A percentile compares a stretch with the other conserved stretches of the same genome.
These are phyloP conservation scores for Gaertneriomyces sp. DNA, from an alignment of 192 early-diverging fungal genomes.

Conservation along the genomic window DNA sequence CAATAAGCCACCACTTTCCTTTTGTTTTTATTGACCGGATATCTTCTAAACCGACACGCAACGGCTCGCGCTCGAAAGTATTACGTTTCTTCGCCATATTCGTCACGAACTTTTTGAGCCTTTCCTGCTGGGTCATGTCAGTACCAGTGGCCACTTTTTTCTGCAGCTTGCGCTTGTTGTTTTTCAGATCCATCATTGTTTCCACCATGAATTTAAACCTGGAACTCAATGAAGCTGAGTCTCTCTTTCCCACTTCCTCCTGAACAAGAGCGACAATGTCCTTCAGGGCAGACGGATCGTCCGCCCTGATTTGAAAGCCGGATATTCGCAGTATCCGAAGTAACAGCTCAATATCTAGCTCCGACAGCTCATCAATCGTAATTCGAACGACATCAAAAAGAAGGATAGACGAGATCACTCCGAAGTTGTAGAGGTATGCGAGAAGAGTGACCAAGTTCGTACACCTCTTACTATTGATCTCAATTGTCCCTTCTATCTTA, in stretches of 20 bases:
- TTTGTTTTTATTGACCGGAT: slow-evolving; percentile 76
- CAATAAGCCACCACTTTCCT: slow-evolving; percentile 98
- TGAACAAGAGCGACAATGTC: slow-evolving; percentile 80
- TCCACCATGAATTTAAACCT: slow-evolving; percentile 94
- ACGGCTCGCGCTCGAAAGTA: slow-evolving; percentile 56
- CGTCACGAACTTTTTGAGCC: slow-evolving; percentile 76
- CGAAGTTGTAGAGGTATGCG: slow-evolving; percentile 85
- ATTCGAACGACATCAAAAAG: slow-evolving; percentile 81
- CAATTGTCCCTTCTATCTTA: slow-evolving; percentile 15
- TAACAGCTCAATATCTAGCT: slow-evolving; percentile 85
- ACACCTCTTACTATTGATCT: slow-evolving; percentile 63
- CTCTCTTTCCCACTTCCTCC: slow-evolving; percentile 43
- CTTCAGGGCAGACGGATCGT: slow-evolving; percentile 89
- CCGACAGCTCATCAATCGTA: slow-evolving; percentile 67
- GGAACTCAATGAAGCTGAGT: slow-evolving; percentile 25
- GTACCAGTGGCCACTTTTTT: slow-evolving; percentile 38
- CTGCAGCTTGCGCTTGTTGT: slow-evolving; percentile 76
- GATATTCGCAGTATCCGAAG: slow-evolving; percentile 72
- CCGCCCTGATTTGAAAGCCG: slow-evolving; percentile 80
- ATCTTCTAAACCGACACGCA: slow-evolving; percentile 81
- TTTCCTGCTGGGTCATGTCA: slow-evolving; percentile 55
- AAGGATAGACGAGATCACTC: slow-evolving; percentile 69
- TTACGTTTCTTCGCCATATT: slow-evolving; percentile 48
- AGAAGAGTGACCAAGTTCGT: slow-evolving; percentile 78
- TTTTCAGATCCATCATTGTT: slow-evolving; percentile 86